A percentile compares a stretch with the other conserved stretches of the same genome.
Conservation (phyloP, 2,329 filamentous ascomycete genomes). For the Calonectria hongkongensis region DNA sequence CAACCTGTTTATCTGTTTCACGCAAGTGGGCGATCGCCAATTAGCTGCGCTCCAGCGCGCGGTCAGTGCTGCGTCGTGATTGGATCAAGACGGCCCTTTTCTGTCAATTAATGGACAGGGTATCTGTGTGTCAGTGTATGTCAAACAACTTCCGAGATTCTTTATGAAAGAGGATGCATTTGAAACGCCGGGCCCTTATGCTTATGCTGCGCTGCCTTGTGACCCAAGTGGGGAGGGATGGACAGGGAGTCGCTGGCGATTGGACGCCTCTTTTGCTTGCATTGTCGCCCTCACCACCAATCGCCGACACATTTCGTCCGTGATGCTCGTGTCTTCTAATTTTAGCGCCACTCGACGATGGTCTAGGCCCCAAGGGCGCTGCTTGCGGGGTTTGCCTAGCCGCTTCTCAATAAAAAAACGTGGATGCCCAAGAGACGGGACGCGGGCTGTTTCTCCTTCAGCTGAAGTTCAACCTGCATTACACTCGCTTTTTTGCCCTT, state of each 20-base stretch:
- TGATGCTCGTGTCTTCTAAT: slow-evolving; percentile 23
- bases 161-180: slow-evolving; percentile 15
- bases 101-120: not conserved
- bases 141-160: not conserved
- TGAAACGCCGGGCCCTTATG: slow-evolving; percentile 16
- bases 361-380: slow-evolving; percentile 11
- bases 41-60: not conserved
- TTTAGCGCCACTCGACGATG: slow-evolving; percentile 17
- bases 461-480: not conserved
- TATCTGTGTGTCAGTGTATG: slow-evolving; percentile 19
- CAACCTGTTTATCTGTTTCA: not conserved
- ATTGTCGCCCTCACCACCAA: slow-evolving; percentile 13
- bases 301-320: slow-evolving; percentile 12
- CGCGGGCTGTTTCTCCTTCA: not conserved
- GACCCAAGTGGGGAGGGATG: not conserved
- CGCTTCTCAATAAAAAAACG: slow-evolving; percentile 8
- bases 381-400: slow-evolving; percentile 22
- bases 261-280: slow-evolving; percentile 15
- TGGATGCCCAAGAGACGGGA: slow-evolving; percentile 21
- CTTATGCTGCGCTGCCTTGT: not conserved
- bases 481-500: not conserved
- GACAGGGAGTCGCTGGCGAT: not conserved
- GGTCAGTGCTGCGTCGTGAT: not conserved
- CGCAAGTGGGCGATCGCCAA: not conserved
- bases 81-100: not conserved